Conservation (phyloP, 768 basidiomycete species). For the Mycena leptocephala region DNA sequence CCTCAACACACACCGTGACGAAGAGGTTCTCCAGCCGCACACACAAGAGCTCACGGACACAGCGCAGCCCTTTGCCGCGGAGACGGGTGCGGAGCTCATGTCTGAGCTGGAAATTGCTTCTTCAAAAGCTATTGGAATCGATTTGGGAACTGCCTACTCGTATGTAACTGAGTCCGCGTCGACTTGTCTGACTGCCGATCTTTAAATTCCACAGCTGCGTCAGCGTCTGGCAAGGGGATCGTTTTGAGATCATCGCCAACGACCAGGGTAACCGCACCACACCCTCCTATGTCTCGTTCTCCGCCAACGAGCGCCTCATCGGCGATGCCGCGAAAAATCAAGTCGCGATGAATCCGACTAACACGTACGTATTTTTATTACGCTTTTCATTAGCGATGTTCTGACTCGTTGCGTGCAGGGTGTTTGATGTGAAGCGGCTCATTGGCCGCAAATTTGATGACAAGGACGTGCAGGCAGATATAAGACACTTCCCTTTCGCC, state of each 20-base stretch:
- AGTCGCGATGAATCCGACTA: conserved; percentile 80
- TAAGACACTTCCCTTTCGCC: conserved; percentile 68
- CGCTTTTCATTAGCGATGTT: background rate
- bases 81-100: conserved; percentile 11
- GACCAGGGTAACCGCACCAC: conserved; percentile 93
- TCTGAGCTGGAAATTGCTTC: conserved; percentile 20
- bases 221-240: conserved; percentile 65
- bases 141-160: background rate
- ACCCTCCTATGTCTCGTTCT: conserved; percentile 93
- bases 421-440: conserved; percentile 74
- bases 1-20: background rate
- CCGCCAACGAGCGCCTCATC: conserved; percentile 87
- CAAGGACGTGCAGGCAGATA: conserved; percentile 62
- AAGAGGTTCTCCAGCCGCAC: conserved; percentile 14
- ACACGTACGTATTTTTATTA: conserved; percentile 64
- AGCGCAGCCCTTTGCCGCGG: conserved; percentile 4
- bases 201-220: conserved; percentile 38
- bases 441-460: conserved; percentile 68
- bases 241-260: conserved; percentile 88
- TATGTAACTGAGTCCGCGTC: background rate
- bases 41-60: conserved; percentile 4
- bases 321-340: conserved; percentile 87
- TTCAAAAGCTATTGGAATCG: background rate
- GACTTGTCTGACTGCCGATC: background rate
- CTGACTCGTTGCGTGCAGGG: conserved; percentile 30